Conservation (phyloP, 2,329 filamentous ascomycete species). For the Hypoxylon sp. region DNA sequence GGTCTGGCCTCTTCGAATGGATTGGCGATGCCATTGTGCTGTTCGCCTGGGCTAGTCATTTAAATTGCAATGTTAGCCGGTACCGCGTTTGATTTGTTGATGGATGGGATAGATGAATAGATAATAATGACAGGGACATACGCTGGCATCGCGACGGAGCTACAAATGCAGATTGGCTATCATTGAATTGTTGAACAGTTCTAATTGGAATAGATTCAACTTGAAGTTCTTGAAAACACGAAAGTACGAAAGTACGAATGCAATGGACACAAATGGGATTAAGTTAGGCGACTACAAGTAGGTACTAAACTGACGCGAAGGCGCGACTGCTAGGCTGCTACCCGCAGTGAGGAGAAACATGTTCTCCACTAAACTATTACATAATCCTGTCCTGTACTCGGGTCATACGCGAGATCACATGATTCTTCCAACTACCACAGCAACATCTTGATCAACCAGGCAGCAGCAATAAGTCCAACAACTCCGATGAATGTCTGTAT, state of each 20-base stretch:
- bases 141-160: conserved; percentile 50
- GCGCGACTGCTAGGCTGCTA: not conserved
- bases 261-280: not conserved
- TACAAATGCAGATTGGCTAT: conserved; percentile 17
- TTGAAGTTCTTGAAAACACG: not conserved
- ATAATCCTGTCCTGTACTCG: not conserved
- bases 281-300: not conserved
- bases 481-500: not conserved
- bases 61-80: conserved; percentile 34
- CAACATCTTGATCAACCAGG: not conserved
- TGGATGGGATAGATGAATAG: not conserved
- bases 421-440: not conserved
- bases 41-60: conserved; percentile 74
- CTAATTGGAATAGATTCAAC: not conserved
- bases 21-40: conserved; percentile 76
- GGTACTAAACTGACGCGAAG: not conserved
- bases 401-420: not conserved
- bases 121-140: conserved; percentile 41
- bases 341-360: not conserved
- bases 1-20: conserved; percentile 83
- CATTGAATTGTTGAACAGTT: conserved; percentile 26
- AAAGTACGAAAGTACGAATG: not conserved
- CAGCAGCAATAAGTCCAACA: not conserved
- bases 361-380: not conserved
- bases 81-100: not conserved